Conservation (phyloP, 352 stramenopile genomes). For the Globisporangium camurandrum region DNA sequence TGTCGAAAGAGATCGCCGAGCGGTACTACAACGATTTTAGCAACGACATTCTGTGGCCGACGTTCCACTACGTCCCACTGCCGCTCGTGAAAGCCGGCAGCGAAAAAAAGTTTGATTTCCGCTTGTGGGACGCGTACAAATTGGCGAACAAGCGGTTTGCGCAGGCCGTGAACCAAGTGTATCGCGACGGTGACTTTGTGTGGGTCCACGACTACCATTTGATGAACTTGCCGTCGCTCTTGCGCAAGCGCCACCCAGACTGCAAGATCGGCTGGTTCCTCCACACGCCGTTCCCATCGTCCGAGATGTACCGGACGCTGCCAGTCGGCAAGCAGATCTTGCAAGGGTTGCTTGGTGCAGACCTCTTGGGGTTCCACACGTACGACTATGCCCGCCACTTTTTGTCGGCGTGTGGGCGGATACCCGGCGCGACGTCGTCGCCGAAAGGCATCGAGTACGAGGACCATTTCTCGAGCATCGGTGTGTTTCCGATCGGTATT, state of each 20-base stretch:
- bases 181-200: slow-evolving; percentile 82
- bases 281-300: slow-evolving; percentile 84
- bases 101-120: slow-evolving; percentile 90
- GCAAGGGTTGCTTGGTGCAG: slow-evolving; percentile 66
- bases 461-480: slow-evolving; percentile 84
- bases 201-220: slow-evolving; percentile 90
- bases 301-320: slow-evolving; percentile 78
- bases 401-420: slow-evolving; percentile 66
- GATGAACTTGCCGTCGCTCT: slow-evolving; percentile 79
- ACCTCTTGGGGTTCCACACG: slow-evolving; percentile 83
- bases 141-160: slow-evolving; percentile 83
- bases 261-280: slow-evolving; percentile 85
- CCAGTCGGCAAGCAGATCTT: slow-evolving; percentile 72
- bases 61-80: slow-evolving; percentile 89
- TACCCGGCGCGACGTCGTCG: slow-evolving; percentile 58
- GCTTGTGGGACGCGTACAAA: slow-evolving; percentile 83
- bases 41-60: slow-evolving; percentile 89
- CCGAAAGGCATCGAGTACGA: slow-evolving; percentile 58
- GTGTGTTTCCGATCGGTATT: slow-evolving; percentile 85
- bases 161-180: slow-evolving; percentile 76
- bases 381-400: slow-evolving; percentile 88
- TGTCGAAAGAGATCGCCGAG: slow-evolving; percentile 83
- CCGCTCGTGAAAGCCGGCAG: slow-evolving; percentile 80
- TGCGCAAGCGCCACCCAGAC: slow-evolving; percentile 66
- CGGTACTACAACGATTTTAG: slow-evolving; percentile 91